Percentiles rank a stretch among this genome's conserved stretches.
Conservation (phyloP, 2,329 filamentous ascomycete genomes). For the Emydomyces testavorans region DNA sequence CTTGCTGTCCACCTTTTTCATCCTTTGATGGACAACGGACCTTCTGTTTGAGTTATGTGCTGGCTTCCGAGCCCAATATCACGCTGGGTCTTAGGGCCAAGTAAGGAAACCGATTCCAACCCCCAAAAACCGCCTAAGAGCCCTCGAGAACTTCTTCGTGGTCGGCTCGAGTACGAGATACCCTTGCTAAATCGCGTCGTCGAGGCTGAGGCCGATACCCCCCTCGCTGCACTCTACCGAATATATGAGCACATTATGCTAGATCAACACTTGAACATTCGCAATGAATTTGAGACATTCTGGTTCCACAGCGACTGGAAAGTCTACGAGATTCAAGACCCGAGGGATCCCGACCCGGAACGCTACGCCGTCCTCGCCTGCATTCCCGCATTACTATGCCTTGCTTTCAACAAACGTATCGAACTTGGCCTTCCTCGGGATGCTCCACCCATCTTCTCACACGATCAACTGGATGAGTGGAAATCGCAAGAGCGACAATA, state of each 20-base stretch:
- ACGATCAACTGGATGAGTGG: background rate
- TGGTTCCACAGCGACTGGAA: background rate
- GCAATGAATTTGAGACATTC: slow-evolving; percentile 2
- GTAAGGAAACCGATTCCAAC: no score
- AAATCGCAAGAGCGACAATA: background rate
- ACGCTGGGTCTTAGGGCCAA: no score
- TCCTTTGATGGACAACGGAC: no score
- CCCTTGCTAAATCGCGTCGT: no score
- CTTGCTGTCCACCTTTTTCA: no score
- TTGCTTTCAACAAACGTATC: slow-evolving; percentile 9
- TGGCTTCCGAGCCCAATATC: no score
- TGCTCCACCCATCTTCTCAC: background rate
- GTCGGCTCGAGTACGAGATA: no score
- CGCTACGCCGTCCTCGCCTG: slow-evolving; percentile 3
- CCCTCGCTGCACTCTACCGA: slow-evolving; percentile 3
- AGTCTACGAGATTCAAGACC: background rate
- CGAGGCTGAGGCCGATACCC: no score
- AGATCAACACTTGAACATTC: background rate
- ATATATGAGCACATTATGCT: slow-evolving; percentile 3
- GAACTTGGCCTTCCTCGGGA: background rate
- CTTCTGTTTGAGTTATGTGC: no score
- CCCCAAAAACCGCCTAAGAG: no score
- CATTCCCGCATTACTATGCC: background rate
- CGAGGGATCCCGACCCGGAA: slow-evolving; percentile 1
- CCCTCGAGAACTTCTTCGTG: no score